phyloP scores from a whole-genome alignment of 306 rosid species.

The Datisca glomerata region DNA sequence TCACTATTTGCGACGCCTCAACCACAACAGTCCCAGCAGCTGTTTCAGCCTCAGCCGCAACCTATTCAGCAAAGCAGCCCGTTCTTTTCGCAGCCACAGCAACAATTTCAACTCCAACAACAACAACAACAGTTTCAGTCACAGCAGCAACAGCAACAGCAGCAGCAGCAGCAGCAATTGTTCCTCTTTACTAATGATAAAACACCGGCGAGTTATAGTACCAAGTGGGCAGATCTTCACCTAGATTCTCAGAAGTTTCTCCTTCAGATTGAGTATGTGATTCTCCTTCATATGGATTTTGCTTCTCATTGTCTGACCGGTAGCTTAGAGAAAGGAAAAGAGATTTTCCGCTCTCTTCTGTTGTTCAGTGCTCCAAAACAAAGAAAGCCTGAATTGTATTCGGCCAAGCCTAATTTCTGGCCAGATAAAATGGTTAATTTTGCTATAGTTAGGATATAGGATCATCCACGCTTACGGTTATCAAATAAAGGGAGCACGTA shows the following conservation, averaged over 20 bases:
- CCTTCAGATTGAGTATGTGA: slow-evolving; percentile 72
- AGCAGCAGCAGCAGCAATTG: slow-evolving; percentile 30
- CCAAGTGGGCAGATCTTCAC: slow-evolving; percentile 93
- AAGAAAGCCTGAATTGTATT: no score
- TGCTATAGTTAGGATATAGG: no score
- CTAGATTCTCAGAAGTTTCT: slow-evolving; percentile 89
- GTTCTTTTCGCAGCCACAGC: slow-evolving; percentile 29
- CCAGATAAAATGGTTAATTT: no score
- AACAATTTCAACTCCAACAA: slow-evolving; percentile 14
- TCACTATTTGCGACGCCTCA: slow-evolving; percentile 66
- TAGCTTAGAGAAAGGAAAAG: no score
- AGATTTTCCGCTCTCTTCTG: no score
- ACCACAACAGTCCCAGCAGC: slow-evolving; percentile 34
- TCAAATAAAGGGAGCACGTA: no score
- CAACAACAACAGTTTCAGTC: slow-evolving; percentile 20
- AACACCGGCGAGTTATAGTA: slow-evolving; percentile 67
- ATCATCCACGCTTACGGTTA: no score
- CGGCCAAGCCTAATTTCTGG: no score
- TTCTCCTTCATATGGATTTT: neutral
- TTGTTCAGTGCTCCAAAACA: no score
- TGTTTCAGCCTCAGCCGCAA: slow-evolving; percentile 30
- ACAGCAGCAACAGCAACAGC: slow-evolving; percentile 26
- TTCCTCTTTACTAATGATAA: slow-evolving; percentile 63
- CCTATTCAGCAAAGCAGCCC: slow-evolving; percentile 34
- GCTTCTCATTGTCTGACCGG: neutral